These are phyloP conservation scores for Phaffia rhodozyma DNA, from an alignment of 1,284 basidiomycete genomes.

Conservation along the genomic window DNA sequence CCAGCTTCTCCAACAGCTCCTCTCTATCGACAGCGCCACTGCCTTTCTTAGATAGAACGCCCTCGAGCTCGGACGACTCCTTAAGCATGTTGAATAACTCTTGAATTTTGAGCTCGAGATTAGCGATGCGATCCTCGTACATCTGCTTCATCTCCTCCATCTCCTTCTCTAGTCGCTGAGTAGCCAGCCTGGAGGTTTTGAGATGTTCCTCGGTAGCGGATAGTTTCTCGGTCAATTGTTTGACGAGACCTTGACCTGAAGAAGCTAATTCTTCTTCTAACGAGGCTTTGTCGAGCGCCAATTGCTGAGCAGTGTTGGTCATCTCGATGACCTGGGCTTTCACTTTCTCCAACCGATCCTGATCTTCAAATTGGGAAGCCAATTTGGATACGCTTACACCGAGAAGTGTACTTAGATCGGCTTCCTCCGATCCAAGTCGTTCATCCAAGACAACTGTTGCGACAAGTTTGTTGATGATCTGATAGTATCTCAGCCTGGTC, in stretches of 20 bases:
- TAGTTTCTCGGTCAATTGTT: constrained; percentile 63
- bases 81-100: constrained; percentile 88
- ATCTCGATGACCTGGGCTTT: constrained; percentile 37
- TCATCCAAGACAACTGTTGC: constrained; percentile 83
- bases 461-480: constrained; percentile 85
- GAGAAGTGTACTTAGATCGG: constrained; percentile 70
- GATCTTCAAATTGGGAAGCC: constrained; percentile 81
- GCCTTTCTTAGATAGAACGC: constrained; percentile 53
- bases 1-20: constrained; percentile 64
- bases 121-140: constrained; percentile 76
- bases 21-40: constrained; percentile 57
- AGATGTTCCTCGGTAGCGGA: constrained; percentile 69
- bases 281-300: constrained; percentile 34
- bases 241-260: constrained; percentile 72
- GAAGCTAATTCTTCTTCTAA: constrained; percentile 69
- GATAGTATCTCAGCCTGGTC: constrained; percentile 73
- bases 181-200: constrained; percentile 61
- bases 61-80: constrained; percentile 63
- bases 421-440: constrained; percentile 54
- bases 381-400: constrained; percentile 82
- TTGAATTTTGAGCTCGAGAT: constrained; percentile 83
- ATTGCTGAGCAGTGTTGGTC: constrained; percentile 16
- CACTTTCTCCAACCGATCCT: constrained; percentile 68
- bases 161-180: constrained; percentile 60
- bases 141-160: constrained; percentile 65